Conservation (phyloP, 2,329 filamentous ascomycete species). For the Pseudogymnoascus sp. region DNA sequence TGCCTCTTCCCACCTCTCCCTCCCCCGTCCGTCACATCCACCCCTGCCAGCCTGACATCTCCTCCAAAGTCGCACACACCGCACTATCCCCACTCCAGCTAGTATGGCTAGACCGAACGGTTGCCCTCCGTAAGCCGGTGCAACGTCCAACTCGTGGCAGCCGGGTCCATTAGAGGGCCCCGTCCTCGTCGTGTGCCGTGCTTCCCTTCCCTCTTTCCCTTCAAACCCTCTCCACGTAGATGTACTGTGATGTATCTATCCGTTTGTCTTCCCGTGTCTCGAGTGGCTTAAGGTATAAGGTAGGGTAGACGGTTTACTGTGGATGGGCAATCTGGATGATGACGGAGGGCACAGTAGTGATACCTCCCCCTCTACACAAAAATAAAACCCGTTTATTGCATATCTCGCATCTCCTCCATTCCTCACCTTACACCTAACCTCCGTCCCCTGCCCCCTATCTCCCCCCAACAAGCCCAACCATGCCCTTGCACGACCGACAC, state of each 20-base stretch:
- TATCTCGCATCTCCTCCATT: background rate
- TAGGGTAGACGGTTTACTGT: background rate
- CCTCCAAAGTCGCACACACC: background rate
- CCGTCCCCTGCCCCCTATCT: too few relatives aligned
- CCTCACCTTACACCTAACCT: too few relatives aligned
- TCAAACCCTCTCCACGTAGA: too few relatives aligned
- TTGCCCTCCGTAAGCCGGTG: background rate
- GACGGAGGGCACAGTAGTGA: background rate
- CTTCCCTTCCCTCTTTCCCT: background rate
- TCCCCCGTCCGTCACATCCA: background rate
- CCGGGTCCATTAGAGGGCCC: background rate
- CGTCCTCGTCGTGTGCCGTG: background rate
- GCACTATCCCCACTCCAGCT: background rate
- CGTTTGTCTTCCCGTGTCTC: background rate
- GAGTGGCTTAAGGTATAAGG: background rate
- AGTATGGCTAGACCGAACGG: background rate
- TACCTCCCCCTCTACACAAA: background rate
- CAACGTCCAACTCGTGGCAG: slow-evolving; percentile 1
- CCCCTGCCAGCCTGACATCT: background rate
- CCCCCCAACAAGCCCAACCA: too few relatives aligned
- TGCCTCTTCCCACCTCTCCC: too few relatives aligned
- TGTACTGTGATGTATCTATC: too few relatives aligned
- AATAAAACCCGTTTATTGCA: background rate
- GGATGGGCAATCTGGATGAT: background rate
- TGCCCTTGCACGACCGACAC: too few relatives aligned